Evolutionary conservation across 331 rosid species (phyloP).

Genomic region (Pyrus hybrid): DNA sequence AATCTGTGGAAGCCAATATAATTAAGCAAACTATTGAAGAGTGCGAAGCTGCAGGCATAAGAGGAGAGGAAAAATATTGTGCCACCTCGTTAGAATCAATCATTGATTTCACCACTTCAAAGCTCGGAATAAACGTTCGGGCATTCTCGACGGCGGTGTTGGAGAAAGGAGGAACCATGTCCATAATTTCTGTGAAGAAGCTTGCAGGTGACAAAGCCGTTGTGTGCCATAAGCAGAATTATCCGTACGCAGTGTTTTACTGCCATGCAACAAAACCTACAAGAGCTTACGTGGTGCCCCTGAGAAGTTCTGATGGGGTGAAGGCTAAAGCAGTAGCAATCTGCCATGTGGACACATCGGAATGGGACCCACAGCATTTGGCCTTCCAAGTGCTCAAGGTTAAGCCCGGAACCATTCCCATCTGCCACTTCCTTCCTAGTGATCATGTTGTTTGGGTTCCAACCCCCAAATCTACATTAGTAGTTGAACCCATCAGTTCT

Average conservation of each 20-base stretch:
- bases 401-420: conserved; percentile 21
- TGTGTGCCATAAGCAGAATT: neutral
- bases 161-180: too few species aligned
- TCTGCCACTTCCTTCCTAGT: conserved; percentile 18
- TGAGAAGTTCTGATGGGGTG: conserved; percentile 2
- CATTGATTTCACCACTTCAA: conserved; percentile 66
- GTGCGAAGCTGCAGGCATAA: conserved; percentile 31
- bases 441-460: conserved; percentile 20
- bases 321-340: neutral
- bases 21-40: conserved; percentile 44
- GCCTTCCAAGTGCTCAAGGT: conserved; percentile 15
- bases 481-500: too few species aligned
- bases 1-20: conserved; percentile 31
- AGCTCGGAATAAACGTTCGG: conserved; percentile 39
- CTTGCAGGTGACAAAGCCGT: too few species aligned
- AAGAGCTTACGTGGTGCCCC: conserved; percentile 13
- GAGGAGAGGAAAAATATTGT: conserved; percentile 64
- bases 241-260: conserved; percentile 1
- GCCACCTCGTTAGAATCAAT: conserved; percentile 85
- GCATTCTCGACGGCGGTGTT: conserved; percentile 50
- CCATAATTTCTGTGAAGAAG: too few species aligned
- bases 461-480: neutral
- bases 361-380: neutral
- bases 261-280: conserved; percentile 32
- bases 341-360: conserved; percentile 10